These are phyloP conservation scores for Fusarium sp. DNA, from an alignment of 2,329 filamentous ascomycete species.

Conservation along the genomic window DNA sequence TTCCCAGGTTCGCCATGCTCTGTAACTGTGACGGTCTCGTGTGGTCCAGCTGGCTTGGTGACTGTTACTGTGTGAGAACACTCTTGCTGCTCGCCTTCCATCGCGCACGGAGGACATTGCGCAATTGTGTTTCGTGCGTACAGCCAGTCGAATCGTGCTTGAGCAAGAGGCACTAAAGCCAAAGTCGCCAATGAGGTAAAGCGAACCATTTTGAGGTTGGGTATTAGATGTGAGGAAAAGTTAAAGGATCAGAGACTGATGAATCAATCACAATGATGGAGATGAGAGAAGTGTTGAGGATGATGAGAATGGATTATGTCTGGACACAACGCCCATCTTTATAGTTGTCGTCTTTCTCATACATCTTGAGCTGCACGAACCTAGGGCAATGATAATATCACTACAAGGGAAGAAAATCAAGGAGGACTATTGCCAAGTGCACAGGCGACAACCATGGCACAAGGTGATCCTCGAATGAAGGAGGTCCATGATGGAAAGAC, in stretches of 20 bases:
- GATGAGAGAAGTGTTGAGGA: conserved; percentile 13
- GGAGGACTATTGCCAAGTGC: conserved; percentile 12
- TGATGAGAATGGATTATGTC: conserved; percentile 1
- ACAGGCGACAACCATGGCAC: background rate
- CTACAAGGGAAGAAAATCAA: conserved; percentile 7
- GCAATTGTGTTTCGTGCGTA: conserved; percentile 32
- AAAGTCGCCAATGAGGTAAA: conserved; percentile 43
- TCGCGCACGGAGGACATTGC: conserved; percentile 48
- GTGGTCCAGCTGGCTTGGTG: conserved; percentile 33
- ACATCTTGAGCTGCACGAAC: background rate
- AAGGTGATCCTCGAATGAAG: background rate
- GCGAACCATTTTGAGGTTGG: conserved; percentile 41
- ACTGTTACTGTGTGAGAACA: conserved; percentile 43
- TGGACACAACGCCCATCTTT: conserved; percentile 19
- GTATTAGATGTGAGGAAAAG: background rate
- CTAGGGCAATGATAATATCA: background rate
- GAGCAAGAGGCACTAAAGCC: conserved; percentile 42
- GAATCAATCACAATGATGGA: background rate
- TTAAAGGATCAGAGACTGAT: background rate
- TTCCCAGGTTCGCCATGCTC: conserved; percentile 18
- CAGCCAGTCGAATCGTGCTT: conserved; percentile 43
- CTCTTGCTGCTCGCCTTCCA: conserved; percentile 22
- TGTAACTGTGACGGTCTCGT: conserved; percentile 36
- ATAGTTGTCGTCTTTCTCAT: conserved; percentile 15
- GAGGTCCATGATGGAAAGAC: background rate